phyloP scores from a whole-genome alignment of 2,329 filamentous ascomycete species.

The Trichoderma semiorbis region DNA sequence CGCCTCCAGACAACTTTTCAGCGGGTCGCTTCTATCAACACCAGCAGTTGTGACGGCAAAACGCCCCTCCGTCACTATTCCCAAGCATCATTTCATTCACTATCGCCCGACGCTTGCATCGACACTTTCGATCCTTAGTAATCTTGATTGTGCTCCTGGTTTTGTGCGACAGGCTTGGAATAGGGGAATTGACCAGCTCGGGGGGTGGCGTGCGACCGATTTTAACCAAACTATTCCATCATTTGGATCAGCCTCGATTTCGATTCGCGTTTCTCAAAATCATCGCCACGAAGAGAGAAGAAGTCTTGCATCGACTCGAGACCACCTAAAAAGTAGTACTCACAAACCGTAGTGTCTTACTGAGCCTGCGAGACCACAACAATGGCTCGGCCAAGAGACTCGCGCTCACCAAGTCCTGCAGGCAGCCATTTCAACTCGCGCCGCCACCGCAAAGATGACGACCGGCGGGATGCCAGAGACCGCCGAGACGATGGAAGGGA shows the following conservation, averaged over 20 bases:
- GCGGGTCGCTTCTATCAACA: neutral
- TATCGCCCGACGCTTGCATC: neutral
- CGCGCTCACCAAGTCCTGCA: slow-evolving; percentile 91
- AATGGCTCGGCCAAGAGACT: slow-evolving; percentile 64
- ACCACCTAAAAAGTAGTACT: slow-evolving; percentile 35
- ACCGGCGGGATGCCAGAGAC: slow-evolving; percentile 50
- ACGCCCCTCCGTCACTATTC: slow-evolving; percentile 2
- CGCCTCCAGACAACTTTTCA: neutral
- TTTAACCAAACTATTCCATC: neutral
- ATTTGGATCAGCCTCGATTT: slow-evolving; percentile 1
- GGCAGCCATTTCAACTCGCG: slow-evolving; percentile 75
- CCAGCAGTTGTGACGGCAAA: slow-evolving; percentile 3
- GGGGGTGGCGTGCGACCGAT: neutral
- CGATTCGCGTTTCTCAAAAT: slow-evolving; percentile 4
- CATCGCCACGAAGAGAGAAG: neutral
- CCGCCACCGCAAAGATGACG: slow-evolving; percentile 61
- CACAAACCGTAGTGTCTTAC: slow-evolving; percentile 39
- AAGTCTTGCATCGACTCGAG: slow-evolving; percentile 14
- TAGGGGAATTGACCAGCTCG: neutral
- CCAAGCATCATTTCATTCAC: neutral
- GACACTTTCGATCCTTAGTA: neutral
- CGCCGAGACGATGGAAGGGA: slow-evolving; percentile 50
- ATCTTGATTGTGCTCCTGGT: neutral
- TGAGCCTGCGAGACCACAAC: slow-evolving; percentile 41
- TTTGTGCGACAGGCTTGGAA: neutral